Conservation (phyloP, 768 basidiomycete species). For the Imleria badia region DNA sequence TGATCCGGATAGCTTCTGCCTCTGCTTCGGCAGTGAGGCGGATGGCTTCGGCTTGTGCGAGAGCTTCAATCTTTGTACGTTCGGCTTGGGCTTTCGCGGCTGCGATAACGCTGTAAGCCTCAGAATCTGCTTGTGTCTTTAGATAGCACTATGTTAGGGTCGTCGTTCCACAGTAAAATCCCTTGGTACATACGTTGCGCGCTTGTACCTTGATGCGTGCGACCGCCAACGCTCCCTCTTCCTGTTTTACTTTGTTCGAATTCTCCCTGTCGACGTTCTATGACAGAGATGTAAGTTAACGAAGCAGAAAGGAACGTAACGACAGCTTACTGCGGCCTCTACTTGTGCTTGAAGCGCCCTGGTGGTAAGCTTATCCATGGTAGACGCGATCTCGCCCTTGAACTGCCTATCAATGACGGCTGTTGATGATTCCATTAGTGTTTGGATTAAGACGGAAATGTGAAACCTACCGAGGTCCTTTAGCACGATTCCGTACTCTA, state of each 20-base stretch:
- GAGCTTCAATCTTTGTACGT: slow-evolving; percentile 63
- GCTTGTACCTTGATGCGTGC: slow-evolving; percentile 73
- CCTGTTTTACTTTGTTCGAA: slow-evolving; percentile 83
- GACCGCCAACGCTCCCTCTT: slow-evolving; percentile 76
- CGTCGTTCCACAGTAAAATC: not conserved
- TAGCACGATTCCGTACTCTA: slow-evolving; percentile 81
- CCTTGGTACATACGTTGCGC: slow-evolving; percentile 40
- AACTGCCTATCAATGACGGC: slow-evolving; percentile 88
- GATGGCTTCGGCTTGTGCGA: slow-evolving; percentile 76
- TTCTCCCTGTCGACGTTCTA: slow-evolving; percentile 87
- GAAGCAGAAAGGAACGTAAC: not conserved
- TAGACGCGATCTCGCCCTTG: slow-evolving; percentile 83
- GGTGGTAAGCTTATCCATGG: slow-evolving; percentile 85
- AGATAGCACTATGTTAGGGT: slow-evolving; percentile 8
- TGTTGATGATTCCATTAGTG: slow-evolving; percentile 25
- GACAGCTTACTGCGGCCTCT: slow-evolving; percentile 66
- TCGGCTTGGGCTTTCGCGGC: slow-evolving; percentile 75
- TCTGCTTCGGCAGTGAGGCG: slow-evolving; percentile 75
- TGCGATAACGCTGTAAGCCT: slow-evolving; percentile 72
- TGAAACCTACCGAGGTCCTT: slow-evolving; percentile 66
- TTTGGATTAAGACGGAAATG: not conserved
- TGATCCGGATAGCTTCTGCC: slow-evolving; percentile 63
- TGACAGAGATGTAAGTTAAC: not conserved
- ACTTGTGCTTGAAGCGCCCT: slow-evolving; percentile 85
- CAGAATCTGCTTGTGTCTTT: slow-evolving; percentile 69